Evolutionary conservation across 768 basidiomycete species (phyloP).

Genomic region (Pholiota microspora): DNA sequence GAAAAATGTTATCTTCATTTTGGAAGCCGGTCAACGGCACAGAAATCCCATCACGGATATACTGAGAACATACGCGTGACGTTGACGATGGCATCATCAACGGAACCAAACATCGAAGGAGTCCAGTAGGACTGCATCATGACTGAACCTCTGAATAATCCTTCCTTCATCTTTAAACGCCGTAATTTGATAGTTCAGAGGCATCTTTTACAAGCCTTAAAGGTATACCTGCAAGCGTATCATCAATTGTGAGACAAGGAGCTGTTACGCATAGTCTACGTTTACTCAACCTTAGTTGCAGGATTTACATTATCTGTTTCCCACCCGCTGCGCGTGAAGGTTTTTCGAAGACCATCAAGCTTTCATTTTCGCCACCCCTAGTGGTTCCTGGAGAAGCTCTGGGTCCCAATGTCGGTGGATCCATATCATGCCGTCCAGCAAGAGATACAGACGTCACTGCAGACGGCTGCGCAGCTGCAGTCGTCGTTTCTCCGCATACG

Average conservation of each 20-base stretch:
- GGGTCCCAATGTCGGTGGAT: constrained; percentile 48
- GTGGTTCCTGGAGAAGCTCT: not conserved
- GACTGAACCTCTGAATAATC: not conserved
- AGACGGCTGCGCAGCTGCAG: constrained; percentile 66
- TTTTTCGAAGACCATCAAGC: not conserved
- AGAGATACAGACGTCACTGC: constrained; percentile 76
- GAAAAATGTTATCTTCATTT: no score
- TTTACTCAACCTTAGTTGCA: not conserved
- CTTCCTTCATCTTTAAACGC: not conserved
- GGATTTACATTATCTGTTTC: not conserved
- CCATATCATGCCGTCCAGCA: constrained; percentile 87
- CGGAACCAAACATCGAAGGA: not conserved
- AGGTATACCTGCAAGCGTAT: not conserved
- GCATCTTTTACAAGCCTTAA: no score
- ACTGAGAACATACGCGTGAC: no score
- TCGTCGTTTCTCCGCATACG: constrained; percentile 79
- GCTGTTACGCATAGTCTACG: not conserved
- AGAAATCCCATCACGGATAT: no score
- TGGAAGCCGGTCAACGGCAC: no score
- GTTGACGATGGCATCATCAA: not conserved
- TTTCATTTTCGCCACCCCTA: not conserved
- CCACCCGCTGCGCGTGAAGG: not conserved
- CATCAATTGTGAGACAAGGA: not conserved
- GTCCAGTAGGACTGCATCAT: not conserved
- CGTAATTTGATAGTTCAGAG: no score